These are phyloP conservation scores for Aureobasidium melanogenum DNA, from an alignment of 2,329 filamentous ascomycete species.

Conservation along the genomic window DNA sequence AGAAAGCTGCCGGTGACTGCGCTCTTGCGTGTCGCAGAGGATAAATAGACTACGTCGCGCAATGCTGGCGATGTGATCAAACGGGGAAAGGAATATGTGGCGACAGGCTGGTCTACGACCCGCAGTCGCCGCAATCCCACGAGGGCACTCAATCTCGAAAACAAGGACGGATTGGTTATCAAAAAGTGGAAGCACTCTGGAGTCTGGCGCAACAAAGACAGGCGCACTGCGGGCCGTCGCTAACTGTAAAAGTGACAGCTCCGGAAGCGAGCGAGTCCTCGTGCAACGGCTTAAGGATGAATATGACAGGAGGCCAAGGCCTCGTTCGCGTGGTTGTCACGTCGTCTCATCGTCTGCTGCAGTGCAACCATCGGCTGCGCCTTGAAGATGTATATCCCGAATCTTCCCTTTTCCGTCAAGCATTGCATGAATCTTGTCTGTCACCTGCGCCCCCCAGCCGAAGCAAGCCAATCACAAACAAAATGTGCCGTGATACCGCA, in stretches of 20 bases:
- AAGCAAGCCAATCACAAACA: neutral
- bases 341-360: conserved; percentile 10
- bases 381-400: conserved; percentile 5
- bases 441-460: conserved; percentile 2
- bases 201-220: neutral
- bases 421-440: neutral
- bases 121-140: conserved; percentile 5
- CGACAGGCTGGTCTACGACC: neutral
- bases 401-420: neutral
- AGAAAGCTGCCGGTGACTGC: neutral
- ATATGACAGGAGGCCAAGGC: conserved; percentile 9
- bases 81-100: neutral
- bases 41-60: neutral
- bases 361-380: conserved; percentile 4
- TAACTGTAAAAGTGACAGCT: conserved; percentile 1
- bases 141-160: neutral
- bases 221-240: conserved; percentile 2
- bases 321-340: conserved; percentile 8
- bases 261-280: conserved; percentile 9
- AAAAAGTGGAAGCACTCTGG: neutral
- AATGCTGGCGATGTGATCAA: neutral
- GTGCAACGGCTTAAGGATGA: neutral
- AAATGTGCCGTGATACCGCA: neutral
- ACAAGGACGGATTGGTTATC: neutral
- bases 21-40: neutral